Evolutionary conservation across 805 yeast genomes (phyloP).

Genomic region (Candida tammaniensis): DNA sequence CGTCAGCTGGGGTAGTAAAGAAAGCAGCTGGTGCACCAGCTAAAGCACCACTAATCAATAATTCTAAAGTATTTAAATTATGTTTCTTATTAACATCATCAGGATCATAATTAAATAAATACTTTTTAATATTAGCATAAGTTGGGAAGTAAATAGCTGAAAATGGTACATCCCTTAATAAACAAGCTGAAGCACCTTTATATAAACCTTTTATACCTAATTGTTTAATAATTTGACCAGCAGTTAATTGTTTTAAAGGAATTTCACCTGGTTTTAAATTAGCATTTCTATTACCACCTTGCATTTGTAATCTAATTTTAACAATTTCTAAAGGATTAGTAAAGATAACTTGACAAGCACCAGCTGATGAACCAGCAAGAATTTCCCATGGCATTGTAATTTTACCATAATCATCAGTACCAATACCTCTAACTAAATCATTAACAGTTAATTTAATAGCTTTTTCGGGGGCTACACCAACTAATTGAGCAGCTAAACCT

Average conservation of each 20-base stretch:
- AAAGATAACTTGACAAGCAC: conserved; percentile 93
- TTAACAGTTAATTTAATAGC: conserved; percentile 95
- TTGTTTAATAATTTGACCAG: conserved; percentile 69
- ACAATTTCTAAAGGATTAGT: conserved; percentile 96
- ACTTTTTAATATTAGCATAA: conserved; percentile 87
- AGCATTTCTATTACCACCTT: conserved; percentile 59
- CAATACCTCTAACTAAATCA: conserved; percentile 75
- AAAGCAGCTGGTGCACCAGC: conserved; percentile 99
- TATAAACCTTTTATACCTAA: conserved; percentile 84
- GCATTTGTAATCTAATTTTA: conserved; percentile 91
- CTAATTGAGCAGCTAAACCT: conserved; percentile 89
- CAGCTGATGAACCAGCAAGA: conserved; percentile 89
- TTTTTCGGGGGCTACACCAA: conserved; percentile 98
- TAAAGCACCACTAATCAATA: conserved; percentile 82
- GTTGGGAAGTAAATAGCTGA: conserved; percentile 97
- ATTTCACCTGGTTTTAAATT: conserved; percentile 32
- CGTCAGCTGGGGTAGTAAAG: conserved; percentile 95
- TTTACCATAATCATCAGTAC: conserved; percentile 45
- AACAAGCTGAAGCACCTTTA: conserved; percentile 88
- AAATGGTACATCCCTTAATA: conserved; percentile 93
- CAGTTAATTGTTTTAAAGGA: conserved; percentile 47
- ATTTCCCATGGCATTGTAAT: conserved; percentile 64
- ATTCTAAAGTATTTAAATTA: conserved; percentile 75
- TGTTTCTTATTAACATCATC: conserved; percentile 53
- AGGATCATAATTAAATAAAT: conserved; percentile 81